Evolutionary conservation across 2,329 filamentous ascomycete genomes (phyloP).

Genomic region (Neofusicoccum cordaticola): DNA sequence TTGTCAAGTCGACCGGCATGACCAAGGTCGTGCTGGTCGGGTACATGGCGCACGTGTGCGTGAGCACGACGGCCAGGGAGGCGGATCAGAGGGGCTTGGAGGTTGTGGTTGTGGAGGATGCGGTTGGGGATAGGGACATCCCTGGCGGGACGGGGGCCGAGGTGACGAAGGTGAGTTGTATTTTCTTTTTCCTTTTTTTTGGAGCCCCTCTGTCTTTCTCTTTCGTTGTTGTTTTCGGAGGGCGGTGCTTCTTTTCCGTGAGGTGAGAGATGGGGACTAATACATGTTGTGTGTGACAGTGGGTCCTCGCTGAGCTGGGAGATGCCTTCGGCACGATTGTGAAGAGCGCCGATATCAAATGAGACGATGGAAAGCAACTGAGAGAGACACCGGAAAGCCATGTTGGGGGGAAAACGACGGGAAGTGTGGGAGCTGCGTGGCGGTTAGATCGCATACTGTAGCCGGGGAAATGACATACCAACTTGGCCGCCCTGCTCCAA

Average conservation of each 20-base stretch:
- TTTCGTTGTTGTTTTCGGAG: background rate
- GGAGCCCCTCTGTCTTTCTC: background rate
- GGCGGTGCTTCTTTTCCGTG: background rate
- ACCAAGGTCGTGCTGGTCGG: conserved; percentile 62
- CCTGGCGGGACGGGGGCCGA: conserved; percentile 59
- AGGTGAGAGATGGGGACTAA: no score
- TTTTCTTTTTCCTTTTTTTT: background rate
- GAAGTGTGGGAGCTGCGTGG: no score
- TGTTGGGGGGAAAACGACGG: no score
- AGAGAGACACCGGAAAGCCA: background rate
- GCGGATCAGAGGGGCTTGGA: conserved; percentile 62
- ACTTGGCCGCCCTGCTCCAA: background rate
- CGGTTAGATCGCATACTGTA: no score
- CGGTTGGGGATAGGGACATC: conserved; percentile 64
- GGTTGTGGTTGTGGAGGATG: conserved; percentile 60
- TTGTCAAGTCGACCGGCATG: conserved; percentile 48
- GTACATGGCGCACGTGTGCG: conserved; percentile 66
- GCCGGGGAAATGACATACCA: background rate
- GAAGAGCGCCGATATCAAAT: conserved; percentile 49
- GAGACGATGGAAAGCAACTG: background rate
- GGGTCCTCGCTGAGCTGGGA: conserved; percentile 57
- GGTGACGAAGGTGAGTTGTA: conserved; percentile 41
- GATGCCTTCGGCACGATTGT: conserved; percentile 65
- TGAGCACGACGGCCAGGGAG: conserved; percentile 61
- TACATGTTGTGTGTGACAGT: conserved; percentile 24